Percentiles rank a stretch among this genome's conserved stretches.
Evolutionary conservation across 495 filamentous ascomycete genomes (phyloP).

Genomic region (Neurospora sublineolata): DNA sequence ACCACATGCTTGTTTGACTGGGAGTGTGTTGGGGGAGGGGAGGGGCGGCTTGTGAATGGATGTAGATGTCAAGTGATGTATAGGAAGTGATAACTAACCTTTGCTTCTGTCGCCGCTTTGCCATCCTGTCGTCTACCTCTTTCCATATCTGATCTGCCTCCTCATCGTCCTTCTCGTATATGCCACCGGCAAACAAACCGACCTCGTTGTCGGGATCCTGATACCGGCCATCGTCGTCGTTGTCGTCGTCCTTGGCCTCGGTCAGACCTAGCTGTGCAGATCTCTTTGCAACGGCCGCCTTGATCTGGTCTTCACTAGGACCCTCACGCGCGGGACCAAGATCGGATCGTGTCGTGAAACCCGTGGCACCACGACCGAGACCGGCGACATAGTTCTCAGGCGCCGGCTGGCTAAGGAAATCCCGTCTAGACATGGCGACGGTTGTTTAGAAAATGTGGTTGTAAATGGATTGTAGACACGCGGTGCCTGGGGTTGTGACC

Average conservation of each 20-base stretch:
- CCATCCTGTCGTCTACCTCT: slow-evolving; percentile 94
- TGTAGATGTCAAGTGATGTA: not conserved
- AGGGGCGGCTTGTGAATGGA: slow-evolving; percentile 8
- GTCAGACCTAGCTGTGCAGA: slow-evolving; percentile 68
- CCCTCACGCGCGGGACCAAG: slow-evolving; percentile 93
- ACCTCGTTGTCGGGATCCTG: slow-evolving; percentile 97
- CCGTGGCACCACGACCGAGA: slow-evolving; percentile 92
- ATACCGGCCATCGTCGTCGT: slow-evolving; percentile 73
- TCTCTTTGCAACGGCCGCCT: slow-evolving; percentile 86
- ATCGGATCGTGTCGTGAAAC: slow-evolving; percentile 96
- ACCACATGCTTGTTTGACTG: slow-evolving; percentile 42
- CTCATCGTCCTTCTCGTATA: slow-evolving; percentile 92
- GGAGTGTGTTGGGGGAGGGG: slow-evolving; percentile 4
- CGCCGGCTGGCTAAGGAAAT: slow-evolving; percentile 83
- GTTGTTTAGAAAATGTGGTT: not conserved
- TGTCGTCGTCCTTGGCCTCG: slow-evolving; percentile 72
- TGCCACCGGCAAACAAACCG: slow-evolving; percentile 84
- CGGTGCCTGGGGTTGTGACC: not conserved
- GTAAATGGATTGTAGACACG: not conserved
- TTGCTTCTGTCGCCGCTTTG: slow-evolving; percentile 68
- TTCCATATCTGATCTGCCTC: slow-evolving; percentile 94
- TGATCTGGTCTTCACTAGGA: slow-evolving; percentile 95
- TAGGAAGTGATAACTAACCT: slow-evolving; percentile 58
- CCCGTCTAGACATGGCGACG: slow-evolving; percentile 59
- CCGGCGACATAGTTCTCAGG: slow-evolving; percentile 98